Conservation (phyloP, 2,329 filamentous ascomycete species). For the Zymoseptoria pseudotritici region DNA sequence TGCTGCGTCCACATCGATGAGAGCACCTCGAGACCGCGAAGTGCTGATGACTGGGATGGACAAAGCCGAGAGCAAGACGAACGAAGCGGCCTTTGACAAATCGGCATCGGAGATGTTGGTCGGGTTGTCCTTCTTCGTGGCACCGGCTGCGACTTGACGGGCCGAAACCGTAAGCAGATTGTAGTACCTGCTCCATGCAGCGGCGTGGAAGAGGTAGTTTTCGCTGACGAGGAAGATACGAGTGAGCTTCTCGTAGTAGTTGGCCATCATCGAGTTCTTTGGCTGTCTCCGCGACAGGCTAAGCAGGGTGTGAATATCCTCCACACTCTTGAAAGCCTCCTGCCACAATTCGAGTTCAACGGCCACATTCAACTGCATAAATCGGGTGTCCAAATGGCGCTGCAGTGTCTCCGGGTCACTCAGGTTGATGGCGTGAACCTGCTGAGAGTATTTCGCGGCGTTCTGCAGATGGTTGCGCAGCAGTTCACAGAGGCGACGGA, state of each 20-base stretch:
- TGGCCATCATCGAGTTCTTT: constrained; percentile 99
- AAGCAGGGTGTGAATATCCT: constrained; percentile 96
- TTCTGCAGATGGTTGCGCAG: constrained; percentile 98
- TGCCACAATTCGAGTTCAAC: constrained; percentile 98
- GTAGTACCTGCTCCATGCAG: constrained; percentile 96
- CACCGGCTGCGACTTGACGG: constrained; percentile 69
- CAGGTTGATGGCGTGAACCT: constrained; percentile 99
- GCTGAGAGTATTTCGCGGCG: constrained; percentile 95
- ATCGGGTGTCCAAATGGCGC: constrained; percentile 93
- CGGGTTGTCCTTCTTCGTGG: constrained; percentile 91
- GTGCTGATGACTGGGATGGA: constrained; percentile 99
- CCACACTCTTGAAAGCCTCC: constrained; percentile 97
- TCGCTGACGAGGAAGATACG: constrained; percentile 98
- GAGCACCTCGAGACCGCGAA: constrained; percentile 84
- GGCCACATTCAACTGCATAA: constrained; percentile 96
- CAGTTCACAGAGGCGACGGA: constrained; percentile 94
- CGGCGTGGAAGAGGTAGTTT: constrained; percentile 98
- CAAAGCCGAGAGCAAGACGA: constrained; percentile 87
- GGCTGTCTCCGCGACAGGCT: constrained; percentile 96
- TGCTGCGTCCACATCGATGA: constrained; percentile 94
- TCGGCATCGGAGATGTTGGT: constrained; percentile 74
- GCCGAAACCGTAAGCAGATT: constrained; percentile 89
- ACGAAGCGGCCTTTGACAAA: constrained; percentile 88
- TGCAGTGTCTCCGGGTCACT: constrained; percentile 96
- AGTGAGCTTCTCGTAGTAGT: constrained; percentile 99